Evolutionary conservation across 768 basidiomycete genomes (phyloP).

Genomic region (Saitozyma sp.): DNA sequence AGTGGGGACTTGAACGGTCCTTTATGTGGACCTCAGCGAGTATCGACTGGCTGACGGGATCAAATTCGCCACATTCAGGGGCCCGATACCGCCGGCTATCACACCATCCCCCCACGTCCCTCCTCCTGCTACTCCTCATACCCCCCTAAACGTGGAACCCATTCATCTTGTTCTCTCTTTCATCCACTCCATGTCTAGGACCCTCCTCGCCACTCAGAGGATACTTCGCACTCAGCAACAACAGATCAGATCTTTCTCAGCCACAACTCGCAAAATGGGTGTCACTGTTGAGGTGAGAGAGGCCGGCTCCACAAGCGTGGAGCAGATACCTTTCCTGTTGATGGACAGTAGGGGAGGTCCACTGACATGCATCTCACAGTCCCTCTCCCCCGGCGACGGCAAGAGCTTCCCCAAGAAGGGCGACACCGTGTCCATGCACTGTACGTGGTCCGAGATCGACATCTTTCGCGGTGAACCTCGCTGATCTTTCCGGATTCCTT

Average conservation of each 20-base stretch:
- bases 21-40: not conserved
- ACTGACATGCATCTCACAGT: constrained; percentile 14
- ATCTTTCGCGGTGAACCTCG: not conserved
- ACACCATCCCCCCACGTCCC: not conserved
- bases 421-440: constrained; percentile 50
- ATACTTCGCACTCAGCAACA: constrained; percentile 7
- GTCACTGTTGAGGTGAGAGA: constrained; percentile 44
- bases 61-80: constrained; percentile 7
- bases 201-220: constrained; percentile 15
- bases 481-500: not conserved
- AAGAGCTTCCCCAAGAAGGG: constrained; percentile 51
- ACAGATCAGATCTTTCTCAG: constrained; percentile 26
- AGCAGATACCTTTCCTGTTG: not conserved
- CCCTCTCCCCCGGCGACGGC: constrained; percentile 48
- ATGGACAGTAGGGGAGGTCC: not conserved
- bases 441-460: constrained; percentile 20
- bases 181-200: constrained; percentile 22
- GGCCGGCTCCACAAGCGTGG: not conserved
- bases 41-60: not conserved
- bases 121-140: not conserved
- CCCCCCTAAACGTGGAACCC: not conserved
- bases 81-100: not conserved
- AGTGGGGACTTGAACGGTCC: not conserved
- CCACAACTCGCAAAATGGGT: constrained; percentile 49
- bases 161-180: not conserved